Conservation (phyloP, 306 rosid species). For the Vigna mungo region DNA sequence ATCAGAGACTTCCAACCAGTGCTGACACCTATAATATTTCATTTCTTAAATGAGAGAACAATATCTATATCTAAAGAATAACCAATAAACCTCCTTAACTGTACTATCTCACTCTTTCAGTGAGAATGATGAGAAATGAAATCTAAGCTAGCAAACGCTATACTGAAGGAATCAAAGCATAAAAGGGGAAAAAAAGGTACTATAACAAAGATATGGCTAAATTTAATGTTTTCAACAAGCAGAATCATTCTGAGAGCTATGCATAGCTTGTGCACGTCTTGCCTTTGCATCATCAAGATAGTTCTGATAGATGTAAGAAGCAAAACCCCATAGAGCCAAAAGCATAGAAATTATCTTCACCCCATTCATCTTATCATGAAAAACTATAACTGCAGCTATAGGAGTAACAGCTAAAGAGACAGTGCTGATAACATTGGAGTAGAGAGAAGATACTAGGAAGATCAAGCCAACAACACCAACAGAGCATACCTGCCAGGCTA, state of each 20-base stretch:
- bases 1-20: background rate
- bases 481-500: slow-evolving; percentile 90
- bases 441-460: slow-evolving; percentile 84
- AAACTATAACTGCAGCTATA: slow-evolving; percentile 73
- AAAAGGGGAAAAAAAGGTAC: slow-evolving; percentile 2
- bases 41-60: slow-evolving; percentile 15
- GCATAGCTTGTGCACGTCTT: slow-evolving; percentile 43
- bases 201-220: slow-evolving; percentile 2
- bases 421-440: slow-evolving; percentile 92
- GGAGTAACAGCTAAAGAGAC: slow-evolving; percentile 89
- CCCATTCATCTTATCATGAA: slow-evolving; percentile 87
- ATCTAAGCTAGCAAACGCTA: slow-evolving; percentile 9
- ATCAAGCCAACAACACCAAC: slow-evolving; percentile 93
- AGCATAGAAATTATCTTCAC: slow-evolving; percentile 88
- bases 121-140: background rate
- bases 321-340: slow-evolving; percentile 85
- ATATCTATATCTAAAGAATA: slow-evolving; percentile 13
- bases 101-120: slow-evolving; percentile 25
- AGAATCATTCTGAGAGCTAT: slow-evolving; percentile 45
- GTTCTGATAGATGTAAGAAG: slow-evolving; percentile 80
- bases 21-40: slow-evolving; percentile 8
- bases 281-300: slow-evolving; percentile 72
- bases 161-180: slow-evolving; percentile 9
- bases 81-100: slow-evolving; percentile 20
- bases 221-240: slow-evolving; percentile 43